Evolutionary conservation across 768 basidiomycete species (phyloP).

Genomic region (Cyclocybe cylindracea): DNA sequence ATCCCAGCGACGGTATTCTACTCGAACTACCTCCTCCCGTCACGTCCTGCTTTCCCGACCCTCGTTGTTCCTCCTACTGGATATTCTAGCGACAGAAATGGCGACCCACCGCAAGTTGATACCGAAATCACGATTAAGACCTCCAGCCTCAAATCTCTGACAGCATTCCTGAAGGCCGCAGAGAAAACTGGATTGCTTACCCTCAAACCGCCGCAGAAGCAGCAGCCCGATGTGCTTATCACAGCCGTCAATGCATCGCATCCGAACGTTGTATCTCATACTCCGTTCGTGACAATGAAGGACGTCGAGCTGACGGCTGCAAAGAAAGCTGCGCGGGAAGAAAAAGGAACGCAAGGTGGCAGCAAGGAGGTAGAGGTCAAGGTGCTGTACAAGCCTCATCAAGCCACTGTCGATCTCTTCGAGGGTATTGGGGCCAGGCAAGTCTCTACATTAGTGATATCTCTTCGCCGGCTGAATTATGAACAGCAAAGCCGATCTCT

Average conservation of each 20-base stretch:
- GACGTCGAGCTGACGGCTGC: constrained; percentile 66
- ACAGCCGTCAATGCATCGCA: constrained; percentile 58
- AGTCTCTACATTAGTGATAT: constrained; percentile 22
- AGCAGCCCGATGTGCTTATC: constrained; percentile 56
- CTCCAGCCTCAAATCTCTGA: constrained; percentile 79
- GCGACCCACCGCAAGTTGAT: constrained; percentile 29
- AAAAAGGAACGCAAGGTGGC: constrained; percentile 43
- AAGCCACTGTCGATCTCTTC: constrained; percentile 58
- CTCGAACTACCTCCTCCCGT: constrained; percentile 74
- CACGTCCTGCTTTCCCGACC: constrained; percentile 69
- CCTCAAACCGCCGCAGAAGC: constrained; percentile 62
- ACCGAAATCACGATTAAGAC: constrained; percentile 72
- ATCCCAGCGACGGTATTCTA: constrained; percentile 78
- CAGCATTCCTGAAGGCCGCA: constrained; percentile 74
- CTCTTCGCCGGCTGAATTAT: neutral
- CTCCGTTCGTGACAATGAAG: constrained; percentile 57
- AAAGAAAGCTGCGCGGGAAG: constrained; percentile 57
- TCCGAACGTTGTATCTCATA: constrained; percentile 54
- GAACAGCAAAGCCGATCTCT: constrained; percentile 52
- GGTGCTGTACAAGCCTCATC: constrained; percentile 79
- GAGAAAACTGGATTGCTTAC: constrained; percentile 77
- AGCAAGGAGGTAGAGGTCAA: constrained; percentile 54
- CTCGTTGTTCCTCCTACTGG: constrained; percentile 31
- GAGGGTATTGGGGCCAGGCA: constrained; percentile 64
- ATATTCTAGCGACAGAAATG: constrained; percentile 6